phyloP scores from a whole-genome alignment of 2,329 filamentous ascomycete species.

The Fusarium verticillioides region DNA sequence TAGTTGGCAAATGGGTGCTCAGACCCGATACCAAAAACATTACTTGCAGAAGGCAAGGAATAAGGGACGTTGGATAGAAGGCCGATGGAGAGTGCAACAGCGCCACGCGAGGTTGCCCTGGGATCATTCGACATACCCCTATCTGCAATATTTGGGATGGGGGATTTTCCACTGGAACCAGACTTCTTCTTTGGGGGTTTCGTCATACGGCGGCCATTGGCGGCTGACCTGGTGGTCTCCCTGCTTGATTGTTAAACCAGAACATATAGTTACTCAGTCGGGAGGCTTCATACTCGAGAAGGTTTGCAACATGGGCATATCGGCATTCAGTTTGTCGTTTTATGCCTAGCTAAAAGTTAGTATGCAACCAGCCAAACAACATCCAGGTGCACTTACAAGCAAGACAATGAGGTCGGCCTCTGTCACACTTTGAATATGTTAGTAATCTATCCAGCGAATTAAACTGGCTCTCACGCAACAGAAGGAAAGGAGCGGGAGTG shows the following conservation, averaged over 20 bases:
- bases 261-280: not conserved
- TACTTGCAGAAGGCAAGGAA: conserved; percentile 75
- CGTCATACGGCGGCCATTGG: conserved; percentile 66
- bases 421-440: conserved; percentile 71
- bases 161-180: conserved; percentile 51
- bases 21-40: conserved; percentile 83
- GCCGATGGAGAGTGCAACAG: conserved; percentile 66
- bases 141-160: conserved; percentile 67
- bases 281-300: conserved; percentile 71
- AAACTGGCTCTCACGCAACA: not conserved
- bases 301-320: conserved; percentile 80
- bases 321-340: conserved; percentile 80
- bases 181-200: conserved; percentile 66
- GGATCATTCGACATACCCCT: conserved; percentile 59
- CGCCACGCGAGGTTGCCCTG: conserved; percentile 59
- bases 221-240: conserved; percentile 66
- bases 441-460: conserved; percentile 10
- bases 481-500: not conserved
- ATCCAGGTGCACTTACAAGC: conserved; percentile 62
- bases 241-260: conserved; percentile 50
- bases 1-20: conserved; percentile 86
- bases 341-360: conserved; percentile 64
- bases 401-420: conserved; percentile 75
- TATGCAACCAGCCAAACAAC: not conserved
- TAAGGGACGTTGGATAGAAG: conserved; percentile 79